Evolutionary conservation across 176 grass and related monocot species (phyloP), one percentile per base, ranked within the genome.

Genomic region (Pontederia paniculata): DNA sequence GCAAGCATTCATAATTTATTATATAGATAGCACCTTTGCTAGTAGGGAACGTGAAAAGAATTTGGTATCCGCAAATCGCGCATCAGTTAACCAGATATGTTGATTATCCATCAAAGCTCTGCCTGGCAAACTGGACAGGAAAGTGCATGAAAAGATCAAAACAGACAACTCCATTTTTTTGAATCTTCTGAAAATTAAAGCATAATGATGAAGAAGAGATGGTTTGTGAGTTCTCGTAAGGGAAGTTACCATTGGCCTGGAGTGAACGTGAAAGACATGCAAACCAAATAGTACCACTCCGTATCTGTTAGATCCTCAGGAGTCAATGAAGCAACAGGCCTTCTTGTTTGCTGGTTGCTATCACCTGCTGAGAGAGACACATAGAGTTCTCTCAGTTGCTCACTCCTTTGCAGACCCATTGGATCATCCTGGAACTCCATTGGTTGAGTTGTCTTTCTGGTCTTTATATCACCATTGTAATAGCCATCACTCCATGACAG

Each of bases 381-480:
- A 28, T 83, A 95, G 10, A 95, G 72, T 60, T 89, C 84, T 45
- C 81, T 75, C 18, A 95, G 78, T 25, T 85, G 81, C 50, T 85
- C 54, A 21, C 84, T 89, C 55, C 89, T 85, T 70, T 89, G 72
- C 64, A 85, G 49, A 45, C 77, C 46, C 37, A 85, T 66, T 72
- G 82, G 68, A 11, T 95, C 81, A 20, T 52, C 61, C 1, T 78
- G 66, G 22, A 85, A 44, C 44, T 89, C 81, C 25, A 42, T 50
- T 0, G 76, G 78, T 67, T 75, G 80, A 31, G 73, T 69, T 10
- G 83, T 75, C 81, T 89, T 95, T 48, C 78, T 70, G 12, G 89
- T 95, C 74, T 89, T 95, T 31, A 95, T 63, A 50, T 89, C 84
- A 12, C 81, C 89, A 60, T 95, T 89, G 69, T 95, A 95, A 73